A percentile compares a stretch with the other conserved stretches of the same genome.
phyloP scores from a whole-genome alignment of 1,139 yeast genomes.

The Scheffersomyces insectosa region DNA sequence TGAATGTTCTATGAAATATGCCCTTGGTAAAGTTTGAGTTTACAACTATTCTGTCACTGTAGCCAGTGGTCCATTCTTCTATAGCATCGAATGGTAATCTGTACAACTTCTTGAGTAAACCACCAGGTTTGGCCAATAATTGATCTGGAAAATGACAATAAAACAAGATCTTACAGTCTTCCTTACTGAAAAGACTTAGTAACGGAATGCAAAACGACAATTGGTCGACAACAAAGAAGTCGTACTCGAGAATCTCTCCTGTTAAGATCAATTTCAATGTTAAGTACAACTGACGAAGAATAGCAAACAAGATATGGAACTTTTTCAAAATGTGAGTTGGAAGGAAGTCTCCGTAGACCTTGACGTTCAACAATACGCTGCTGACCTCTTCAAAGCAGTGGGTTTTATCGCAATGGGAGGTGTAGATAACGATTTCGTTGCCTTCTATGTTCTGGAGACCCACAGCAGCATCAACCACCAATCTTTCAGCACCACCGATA shows the following conservation, averaged over 20 bases:
- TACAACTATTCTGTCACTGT: constrained; percentile 79
- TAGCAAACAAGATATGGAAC: constrained; percentile 81
- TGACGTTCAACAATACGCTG: constrained; percentile 54
- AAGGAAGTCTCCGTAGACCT: constrained; percentile 77
- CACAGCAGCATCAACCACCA: constrained; percentile 92
- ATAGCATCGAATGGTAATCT: constrained; percentile 78
- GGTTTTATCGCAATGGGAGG: constrained; percentile 82
- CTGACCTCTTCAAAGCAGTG: constrained; percentile 93
- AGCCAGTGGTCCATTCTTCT: constrained; percentile 79
- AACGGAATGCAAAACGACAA: constrained; percentile 83
- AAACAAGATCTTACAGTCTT: constrained; percentile 57
- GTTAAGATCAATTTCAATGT: constrained; percentile 49
- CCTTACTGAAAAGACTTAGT: constrained; percentile 49
- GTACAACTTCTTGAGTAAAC: constrained; percentile 61
- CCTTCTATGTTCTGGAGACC: constrained; percentile 69
- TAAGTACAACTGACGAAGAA: constrained; percentile 75
- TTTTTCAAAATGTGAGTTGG: constrained; percentile 70
- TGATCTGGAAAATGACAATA: constrained; percentile 98
- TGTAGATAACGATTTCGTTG: constrained; percentile 68
- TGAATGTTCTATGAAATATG: constrained; percentile 67
- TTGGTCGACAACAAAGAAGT: constrained; percentile 84
- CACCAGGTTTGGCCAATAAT: constrained; percentile 61
- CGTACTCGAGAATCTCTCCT: constrained; percentile 53
- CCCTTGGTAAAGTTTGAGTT: constrained; percentile 81
- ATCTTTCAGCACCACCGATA: constrained; percentile 94